Conservation (phyloP, 1,139 yeast species). For the Maudiozyma humilis region DNA sequence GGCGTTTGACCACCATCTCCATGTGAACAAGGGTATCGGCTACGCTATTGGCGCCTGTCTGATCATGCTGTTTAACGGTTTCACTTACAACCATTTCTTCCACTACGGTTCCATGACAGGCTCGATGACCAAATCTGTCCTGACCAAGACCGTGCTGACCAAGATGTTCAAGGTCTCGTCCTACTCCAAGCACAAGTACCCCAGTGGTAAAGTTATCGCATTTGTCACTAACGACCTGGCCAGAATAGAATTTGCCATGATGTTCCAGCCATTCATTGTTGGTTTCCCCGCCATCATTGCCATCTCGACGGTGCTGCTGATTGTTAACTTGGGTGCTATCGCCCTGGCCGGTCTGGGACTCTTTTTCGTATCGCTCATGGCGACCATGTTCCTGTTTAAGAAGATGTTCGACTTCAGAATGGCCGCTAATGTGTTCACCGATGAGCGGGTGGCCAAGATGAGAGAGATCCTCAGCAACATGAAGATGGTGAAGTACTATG, state of each 20-base stretch:
- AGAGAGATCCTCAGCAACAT: conserved; percentile 46
- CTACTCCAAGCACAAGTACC: conserved; percentile 50
- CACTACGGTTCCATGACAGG: conserved; percentile 57
- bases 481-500: conserved; percentile 47
- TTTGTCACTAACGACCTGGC: conserved; percentile 73
- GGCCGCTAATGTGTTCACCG: conserved; percentile 42
- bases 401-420: conserved; percentile 39
- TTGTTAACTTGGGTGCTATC: conserved; percentile 65
- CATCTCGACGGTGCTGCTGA: conserved; percentile 53
- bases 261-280: conserved; percentile 58
- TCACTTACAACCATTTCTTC: conserved; percentile 54
- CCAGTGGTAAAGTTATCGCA: conserved; percentile 64
- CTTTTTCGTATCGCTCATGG: conserved; percentile 33
- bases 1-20: conserved; percentile 28
- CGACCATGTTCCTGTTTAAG: conserved; percentile 34
- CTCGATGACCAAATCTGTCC: conserved; percentile 57
- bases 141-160: conserved; percentile 56
- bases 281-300: conserved; percentile 54
- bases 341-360: conserved; percentile 62
- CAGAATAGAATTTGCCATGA: conserved; percentile 67
- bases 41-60: conserved; percentile 49
- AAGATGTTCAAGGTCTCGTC: conserved; percentile 59
- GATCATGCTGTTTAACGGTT: conserved; percentile 40
- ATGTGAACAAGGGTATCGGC: conserved; percentile 48
- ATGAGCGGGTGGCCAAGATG: conserved; percentile 41